Base-by-base conservation (phyloP, 2,329 filamentous ascomycete species). In the Tolypocladium cylindrosporum region DNA sequence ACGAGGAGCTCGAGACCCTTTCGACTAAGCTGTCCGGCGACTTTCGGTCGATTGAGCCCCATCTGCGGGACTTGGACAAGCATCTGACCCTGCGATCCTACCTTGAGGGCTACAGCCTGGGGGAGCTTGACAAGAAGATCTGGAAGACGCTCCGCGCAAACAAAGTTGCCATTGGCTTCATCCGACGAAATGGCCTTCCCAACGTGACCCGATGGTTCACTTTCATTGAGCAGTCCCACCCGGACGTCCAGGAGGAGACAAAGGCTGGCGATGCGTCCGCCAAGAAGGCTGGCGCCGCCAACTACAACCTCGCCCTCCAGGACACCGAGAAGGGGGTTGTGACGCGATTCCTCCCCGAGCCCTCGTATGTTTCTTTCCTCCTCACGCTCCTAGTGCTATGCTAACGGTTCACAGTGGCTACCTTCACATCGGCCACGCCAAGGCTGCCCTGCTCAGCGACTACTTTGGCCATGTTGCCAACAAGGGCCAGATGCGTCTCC, bases 401-500 rank as follows among this genome's bases (percentile, higher is more conserved):
- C 64, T 65, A 48, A 58, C 39, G 42, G 39, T 37, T 7, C 1
- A 34, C 60, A 81, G 78, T 64, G 91, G 91, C 61, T 96, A 96
- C 71, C 84, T 97, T 51, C 93, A 97, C 76, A 96, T 97, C 63
- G 93, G 93, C 57, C 93, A 97, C 77, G 91, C 91, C 65, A 97
- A 97, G 77, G 91, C 91, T 37, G 91, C 91, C 7, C 81, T 96
- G 57, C 84, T 97, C 58, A 96, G 94, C 77, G 92, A 97, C 72
- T 97, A 96, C 80, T 97, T 97, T 66, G 93, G 91, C 51, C 91
- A 97, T 73, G 88, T 91, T 71, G 89, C 91, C 66, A 96, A 96
- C 79, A 87, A 93, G 60, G 94, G 94, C 67, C 95, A 88, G 67
- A 80, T 99, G 66, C 86, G 95, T 60, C 84, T 97, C 55, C 89